Base-by-base conservation (phyloP, 805 yeast genomes). In the Yamadazyma endophytica region DNA sequence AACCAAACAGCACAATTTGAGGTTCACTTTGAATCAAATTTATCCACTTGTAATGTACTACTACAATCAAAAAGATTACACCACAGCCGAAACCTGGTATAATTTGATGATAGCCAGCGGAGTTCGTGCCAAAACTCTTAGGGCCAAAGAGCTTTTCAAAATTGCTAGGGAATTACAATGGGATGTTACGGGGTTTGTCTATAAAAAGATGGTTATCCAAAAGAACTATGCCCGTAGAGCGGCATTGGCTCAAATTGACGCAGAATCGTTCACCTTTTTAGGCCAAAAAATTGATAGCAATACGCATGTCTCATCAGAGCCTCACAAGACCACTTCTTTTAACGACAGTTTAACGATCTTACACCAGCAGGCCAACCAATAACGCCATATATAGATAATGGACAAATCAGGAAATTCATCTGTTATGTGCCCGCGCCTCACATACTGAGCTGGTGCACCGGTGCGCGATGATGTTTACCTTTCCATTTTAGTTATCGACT, bases 1-100 rank as follows among this genome's bases (percentile, higher is more conserved):
- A 11, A 54, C 60, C 6, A 41, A 61, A 9, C 36, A 44, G 4
- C 31, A 34, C 13, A 47, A 48, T 3, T 29, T 60, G 9, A 65
- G 68, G n/a, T 48, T 59, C 15, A 50, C 69, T 0, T 61, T 64
- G 42, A 55, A 58, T 34, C 70, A 64, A 32, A 39, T 63, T 1
- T 59, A 49, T 31, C 70, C 72, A 1, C 58, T 65, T 23, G 56
- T 65, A 12, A 43, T 44, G 37, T 56, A 53, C 39, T 68, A 65
- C 39, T 59, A 61, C 37, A 33, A 38, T 13, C 44, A 54, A 13
- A 43, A 47, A 9, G 64, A 63, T 28, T 39, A 36, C 37, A 48
- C 52, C 2, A 38, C 29, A n/a, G 66, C 70, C 3, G 51, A 56
- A 25, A 21, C 48, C 9, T 65, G 71, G 71, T 65, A 61, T 40